A percentile compares a stretch with the other conserved stretches of the same genome.
These are phyloP conservation scores for Solanum chaucha DNA, from an alignment of 257 asterid species.

Conservation along the genomic window DNA sequence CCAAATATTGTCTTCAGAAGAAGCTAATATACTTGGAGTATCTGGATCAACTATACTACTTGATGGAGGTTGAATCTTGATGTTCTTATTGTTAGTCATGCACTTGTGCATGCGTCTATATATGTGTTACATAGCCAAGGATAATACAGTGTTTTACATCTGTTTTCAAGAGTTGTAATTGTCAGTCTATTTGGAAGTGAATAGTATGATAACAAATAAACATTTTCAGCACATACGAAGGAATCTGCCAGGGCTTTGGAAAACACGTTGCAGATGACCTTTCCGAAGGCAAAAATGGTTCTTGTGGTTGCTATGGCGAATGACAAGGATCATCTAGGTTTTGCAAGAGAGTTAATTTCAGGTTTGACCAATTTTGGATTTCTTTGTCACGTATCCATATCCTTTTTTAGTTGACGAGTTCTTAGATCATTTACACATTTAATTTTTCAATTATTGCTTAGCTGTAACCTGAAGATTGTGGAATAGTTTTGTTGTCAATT, in stretches of 20 bases:
- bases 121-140: background rate
- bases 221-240: conserved; percentile 81
- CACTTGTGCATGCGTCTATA: background rate
- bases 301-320: conserved; percentile 89
- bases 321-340: conserved; percentile 85
- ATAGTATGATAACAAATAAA: background rate
- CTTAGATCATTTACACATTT: background rate
- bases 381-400: background rate
- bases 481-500: background rate
- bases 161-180: background rate
- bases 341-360: conserved; percentile 66
- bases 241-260: conserved; percentile 84
- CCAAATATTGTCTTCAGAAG: conserved; percentile 60
- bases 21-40: conserved; percentile 58
- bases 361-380: conserved; percentile 30
- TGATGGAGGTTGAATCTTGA: conserved; percentile 68
- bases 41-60: conserved; percentile 56
- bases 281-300: conserved; percentile 2
- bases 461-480: background rate
- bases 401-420: background rate
- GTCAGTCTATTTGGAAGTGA: background rate
- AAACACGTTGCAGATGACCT: conserved; percentile 44
- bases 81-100: background rate
- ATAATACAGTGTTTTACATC: background rate
- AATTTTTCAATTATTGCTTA: background rate